Evolutionary conservation across 768 basidiomycete species (phyloP), one percentile per base, ranked within the genome.

Genomic region (Trametes cubensis): DNA sequence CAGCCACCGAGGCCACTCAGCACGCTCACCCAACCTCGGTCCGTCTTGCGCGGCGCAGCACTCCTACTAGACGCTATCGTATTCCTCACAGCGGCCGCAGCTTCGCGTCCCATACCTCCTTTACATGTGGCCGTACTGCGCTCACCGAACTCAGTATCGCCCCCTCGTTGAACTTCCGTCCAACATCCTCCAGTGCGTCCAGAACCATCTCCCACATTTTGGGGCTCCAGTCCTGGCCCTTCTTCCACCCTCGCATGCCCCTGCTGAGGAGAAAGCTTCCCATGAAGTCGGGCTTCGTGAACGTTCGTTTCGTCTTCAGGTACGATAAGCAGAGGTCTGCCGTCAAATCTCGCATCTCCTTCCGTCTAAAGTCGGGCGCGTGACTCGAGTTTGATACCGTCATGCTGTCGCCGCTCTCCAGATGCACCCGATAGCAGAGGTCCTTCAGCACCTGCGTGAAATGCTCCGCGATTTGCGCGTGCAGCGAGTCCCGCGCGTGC

Each of bases 211-310:
- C 76, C 90, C 91, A 93, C 67, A 86, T 88, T 54, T 79, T 75
- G 48, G 82, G 77, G 14, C 86, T 79, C 90, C 90, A 94, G 64
- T 92, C 88, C 68, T 85, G 82, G 2, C 91, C 91, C n/a, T 82
- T 74, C 48, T 89, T 81, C 17, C 83, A 82, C 0, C 88, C 88
- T 28, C 62, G 73, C 21, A 74, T 75, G 39, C 74, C 70, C 44
- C 85, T 80, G 49, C 75, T 75, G 55, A 73, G 79, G 55, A 87
- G 73, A 70, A 89, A 89, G 38, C 77, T 74, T 26, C 80, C 80
- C 45, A 85, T 72, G 23, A 79, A 75, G 6, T 86, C 85, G 39
- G 76, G 79, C 26, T 74, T 75, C 28, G 42, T 56, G 38, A 74
- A 64, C 45, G 58, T 65, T 66, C 73, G 78, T 71, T 78, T 81